Base-by-base conservation (phyloP, 805 yeast genomes). In the Tetrapisispora fleetii region DNA sequence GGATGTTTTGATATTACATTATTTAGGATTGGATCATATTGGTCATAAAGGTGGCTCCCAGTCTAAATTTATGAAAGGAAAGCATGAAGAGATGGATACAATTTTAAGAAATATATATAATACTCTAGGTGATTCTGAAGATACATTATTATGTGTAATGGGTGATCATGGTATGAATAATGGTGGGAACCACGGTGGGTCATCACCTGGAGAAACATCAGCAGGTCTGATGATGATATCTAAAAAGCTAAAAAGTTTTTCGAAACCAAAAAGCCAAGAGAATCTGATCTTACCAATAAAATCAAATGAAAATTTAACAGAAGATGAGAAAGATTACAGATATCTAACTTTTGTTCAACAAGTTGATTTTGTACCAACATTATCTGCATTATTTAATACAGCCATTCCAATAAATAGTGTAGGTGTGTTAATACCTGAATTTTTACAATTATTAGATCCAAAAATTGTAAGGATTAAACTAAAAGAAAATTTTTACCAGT, bases 151-250 rank as follows among this genome's bases (percentile, higher is more conserved):
- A 21, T 77, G 90, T 5, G 77, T 90, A 0, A 68, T 85, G 72
- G 98, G 98, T 0, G 98, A 90, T 58, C 98, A 90, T 64, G 98
- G 97, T 3, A 90, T 90, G 97, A 89, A 89, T 60, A 95, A 89
- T 46, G 78, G 84, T 4, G 97, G 97, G 1, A 91, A 90, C 58
- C 98, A 93, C 63, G 99, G 99, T 8, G 99, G 98, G 1, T 86
- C 97, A 0, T 85, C 96, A 3, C 62, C 74, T 0, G 95, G 96
- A 1, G 99, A 93, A 64, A 91, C 97, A 0, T 84, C 89, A 16
- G 83, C 99, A 1, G 97, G 84, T 0, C 58, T 93, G 58, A 68
- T 80, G 1, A 73, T 91, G 40, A 68, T 85, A 0, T 83, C 96
- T 0, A 78, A 82, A 9, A 75, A 75, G 55, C 75, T 89, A 48